Base-by-base conservation (phyloP, 345 rosid genomes). In the Populus ilicifolia region DNA sequence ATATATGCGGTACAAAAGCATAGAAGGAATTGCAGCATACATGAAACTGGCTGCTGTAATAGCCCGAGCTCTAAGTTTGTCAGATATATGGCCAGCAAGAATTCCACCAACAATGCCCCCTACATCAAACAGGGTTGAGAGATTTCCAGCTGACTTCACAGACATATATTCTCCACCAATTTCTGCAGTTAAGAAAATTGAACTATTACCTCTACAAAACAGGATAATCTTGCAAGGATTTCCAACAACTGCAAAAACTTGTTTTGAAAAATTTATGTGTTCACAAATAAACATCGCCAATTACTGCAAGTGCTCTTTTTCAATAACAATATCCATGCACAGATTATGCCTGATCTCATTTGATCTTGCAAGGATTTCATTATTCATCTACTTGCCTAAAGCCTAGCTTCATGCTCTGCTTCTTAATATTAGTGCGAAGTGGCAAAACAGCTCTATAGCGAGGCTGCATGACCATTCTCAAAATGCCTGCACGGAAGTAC, bases 91-190 rank as follows among this genome's bases (percentile, higher is more conserved):
- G 33, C 94, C 97, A 8, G 91, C 93, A 78, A 92, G 88, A 71
- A 92, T 81, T 69, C 99, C 99, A 69, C 98, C 99, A 59, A 85
- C 79, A 48, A 93, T 95, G 56, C 98, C 98, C 74, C 99, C 99
- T 25, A 93, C 94, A 59, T 95, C 98, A 80, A 95, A 95, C 65
- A 95, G 76, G 8, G 99, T 93, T 8, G 98, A 95, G 35, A 95
- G 94, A 75, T 93, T 93, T 78, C 99, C 98, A 36, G 99, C 97
- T 73, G 98, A 89, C 78, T 92, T 95, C 82, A 90, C 99, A 39
- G 98, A 92, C 79, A 95, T 73, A 48, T 85, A 89, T 79, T 92
- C 90, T 71, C 99, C 98, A 29, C 94, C 98, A 65, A 95, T 93
- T 87, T 88, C 99, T 95, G 89, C 83, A 87, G 80, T 36, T 27